Percentiles rank a stretch among this genome's conserved stretches.
Conservation (phyloP, 305 asterid species). For the Rubia balearica region DNA sequence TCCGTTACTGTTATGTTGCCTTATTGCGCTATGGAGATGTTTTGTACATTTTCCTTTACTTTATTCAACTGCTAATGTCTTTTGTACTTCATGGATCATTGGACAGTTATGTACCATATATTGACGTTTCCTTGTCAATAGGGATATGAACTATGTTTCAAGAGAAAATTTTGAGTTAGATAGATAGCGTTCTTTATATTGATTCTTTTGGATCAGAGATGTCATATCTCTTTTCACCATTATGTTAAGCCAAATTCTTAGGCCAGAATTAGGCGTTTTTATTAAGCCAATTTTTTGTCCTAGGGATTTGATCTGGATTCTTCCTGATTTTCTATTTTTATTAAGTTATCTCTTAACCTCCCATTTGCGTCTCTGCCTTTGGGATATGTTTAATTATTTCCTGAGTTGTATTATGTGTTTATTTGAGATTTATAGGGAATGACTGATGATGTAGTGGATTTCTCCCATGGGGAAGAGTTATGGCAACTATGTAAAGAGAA, state of each 20-base stretch:
- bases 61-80: background rate
- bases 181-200: background rate
- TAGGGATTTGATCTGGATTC: background rate
- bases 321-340: background rate
- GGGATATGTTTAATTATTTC: background rate
- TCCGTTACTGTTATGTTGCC: background rate
- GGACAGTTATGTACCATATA: background rate
- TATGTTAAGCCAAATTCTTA: background rate
- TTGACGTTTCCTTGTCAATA: background rate
- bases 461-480: constrained; percentile 84
- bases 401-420: background rate
- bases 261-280: background rate
- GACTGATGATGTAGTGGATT: constrained; percentile 87
- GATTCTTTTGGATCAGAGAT: too few species aligned
- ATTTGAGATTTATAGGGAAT: constrained; percentile 48
- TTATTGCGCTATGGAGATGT: background rate
- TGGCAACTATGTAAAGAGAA: constrained; percentile 86
- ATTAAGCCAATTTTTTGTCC: background rate
- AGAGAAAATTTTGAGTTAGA: background rate
- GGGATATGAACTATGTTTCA: background rate
- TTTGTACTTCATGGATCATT: background rate
- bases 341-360: background rate
- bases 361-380: background rate
- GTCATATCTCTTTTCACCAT: background rate
- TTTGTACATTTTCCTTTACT: background rate